These are phyloP conservation scores for Termitomyces sp. DNA, from an alignment of 768 basidiomycete genomes.

Conservation along the genomic window DNA sequence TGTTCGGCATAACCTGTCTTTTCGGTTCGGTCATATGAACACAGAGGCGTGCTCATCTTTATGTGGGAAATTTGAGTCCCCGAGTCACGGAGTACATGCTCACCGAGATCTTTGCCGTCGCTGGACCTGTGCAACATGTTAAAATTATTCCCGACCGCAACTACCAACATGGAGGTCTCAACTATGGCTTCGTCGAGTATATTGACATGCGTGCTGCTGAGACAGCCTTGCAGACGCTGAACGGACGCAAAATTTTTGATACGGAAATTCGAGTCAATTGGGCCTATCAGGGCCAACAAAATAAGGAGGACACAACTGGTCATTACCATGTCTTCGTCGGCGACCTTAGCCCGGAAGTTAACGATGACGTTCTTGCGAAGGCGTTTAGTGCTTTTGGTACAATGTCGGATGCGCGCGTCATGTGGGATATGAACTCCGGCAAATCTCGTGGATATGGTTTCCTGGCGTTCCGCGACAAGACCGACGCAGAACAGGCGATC, in stretches of 20 bases:
- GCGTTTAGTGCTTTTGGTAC: slow-evolving; percentile 97
- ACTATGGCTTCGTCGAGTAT: slow-evolving; percentile 99
- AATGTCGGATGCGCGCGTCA: slow-evolving; percentile 95
- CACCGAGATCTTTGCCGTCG: slow-evolving; percentile 95
- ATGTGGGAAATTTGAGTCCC: slow-evolving; percentile 97
- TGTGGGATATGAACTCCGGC: slow-evolving; percentile 99
- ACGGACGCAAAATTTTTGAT: slow-evolving; percentile 99
- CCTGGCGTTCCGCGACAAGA: slow-evolving; percentile 97
- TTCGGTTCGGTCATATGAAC: slow-evolving; percentile 19
- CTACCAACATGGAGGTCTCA: slow-evolving; percentile 98
- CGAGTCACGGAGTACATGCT: slow-evolving; percentile 99
- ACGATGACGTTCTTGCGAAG: slow-evolving; percentile 94
- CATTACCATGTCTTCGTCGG: slow-evolving; percentile 99
- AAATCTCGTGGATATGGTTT: slow-evolving; percentile 98
- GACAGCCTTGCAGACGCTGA: slow-evolving; percentile 97
- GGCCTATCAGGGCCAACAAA: slow-evolving; percentile 98
- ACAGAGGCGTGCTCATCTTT: slow-evolving; percentile 93
- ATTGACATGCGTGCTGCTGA: slow-evolving; percentile 98
- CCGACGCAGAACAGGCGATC: slow-evolving; percentile 99
- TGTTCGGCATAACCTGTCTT: slow-evolving; percentile 24
- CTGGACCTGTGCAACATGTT: slow-evolving; percentile 96
- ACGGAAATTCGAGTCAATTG: slow-evolving; percentile 99
- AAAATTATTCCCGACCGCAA: slow-evolving; percentile 99
- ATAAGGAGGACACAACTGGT: slow-evolving; percentile 97
- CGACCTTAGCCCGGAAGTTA: slow-evolving; percentile 99